Conservation (phyloP, 352 stramenopile genomes). For the Globisporangium viniferum region DNA sequence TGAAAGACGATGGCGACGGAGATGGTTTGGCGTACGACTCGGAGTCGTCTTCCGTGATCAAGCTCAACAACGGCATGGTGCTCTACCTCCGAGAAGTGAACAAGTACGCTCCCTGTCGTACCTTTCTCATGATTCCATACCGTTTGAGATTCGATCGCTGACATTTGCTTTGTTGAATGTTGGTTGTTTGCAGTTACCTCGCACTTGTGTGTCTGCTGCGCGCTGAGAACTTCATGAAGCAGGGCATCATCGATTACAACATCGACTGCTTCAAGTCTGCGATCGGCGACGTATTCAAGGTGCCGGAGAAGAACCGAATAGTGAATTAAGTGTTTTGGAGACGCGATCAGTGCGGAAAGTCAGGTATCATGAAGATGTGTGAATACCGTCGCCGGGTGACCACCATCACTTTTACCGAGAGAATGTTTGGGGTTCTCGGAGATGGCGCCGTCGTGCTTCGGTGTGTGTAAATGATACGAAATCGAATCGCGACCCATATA, state of each 20-base stretch:
- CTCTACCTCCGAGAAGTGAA: constrained; percentile 93
- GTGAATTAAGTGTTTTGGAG: constrained; percentile 21
- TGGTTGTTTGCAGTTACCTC: constrained; percentile 74
- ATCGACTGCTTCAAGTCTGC: constrained; percentile 97
- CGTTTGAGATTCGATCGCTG: neutral
- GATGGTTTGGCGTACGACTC: constrained; percentile 94
- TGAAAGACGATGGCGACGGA: constrained; percentile 90
- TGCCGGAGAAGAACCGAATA: constrained; percentile 51
- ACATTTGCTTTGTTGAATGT: constrained; percentile 4
- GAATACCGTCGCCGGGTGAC: neutral
- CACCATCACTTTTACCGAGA: neutral
- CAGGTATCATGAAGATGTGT: neutral
- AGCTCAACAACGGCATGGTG: constrained; percentile 97
- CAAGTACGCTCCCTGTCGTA: constrained; percentile 49
- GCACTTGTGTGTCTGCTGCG: constrained; percentile 97
- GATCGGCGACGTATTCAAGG: constrained; percentile 87
- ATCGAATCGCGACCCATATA: neutral
- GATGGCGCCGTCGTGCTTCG: neutral
- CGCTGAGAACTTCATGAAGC: constrained; percentile 96
- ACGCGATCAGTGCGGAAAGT: neutral
- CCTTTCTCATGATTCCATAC: neutral
- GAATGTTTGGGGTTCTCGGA: neutral
- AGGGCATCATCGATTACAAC: constrained; percentile 99
- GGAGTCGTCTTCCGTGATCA: constrained; percentile 96
- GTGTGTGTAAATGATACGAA: neutral